phyloP scores from a whole-genome alignment of 495 filamentous ascomycete genomes.

The Penicillium canariense region DNA sequence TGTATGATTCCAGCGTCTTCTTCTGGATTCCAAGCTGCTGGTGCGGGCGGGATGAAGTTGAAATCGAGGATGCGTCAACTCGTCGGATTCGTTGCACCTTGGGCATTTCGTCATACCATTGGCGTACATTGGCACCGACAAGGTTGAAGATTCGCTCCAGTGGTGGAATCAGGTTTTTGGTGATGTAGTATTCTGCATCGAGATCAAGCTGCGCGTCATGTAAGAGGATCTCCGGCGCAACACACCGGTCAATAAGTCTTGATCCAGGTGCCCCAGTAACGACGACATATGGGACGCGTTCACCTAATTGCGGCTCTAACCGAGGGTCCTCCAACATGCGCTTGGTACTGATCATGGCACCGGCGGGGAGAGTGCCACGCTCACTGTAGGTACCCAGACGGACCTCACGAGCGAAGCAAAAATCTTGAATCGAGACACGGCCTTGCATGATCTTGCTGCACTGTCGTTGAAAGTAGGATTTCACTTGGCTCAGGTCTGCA shows the following conservation, averaged over 20 bases:
- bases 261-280: slow-evolving; percentile 83
- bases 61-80: slow-evolving; percentile 36
- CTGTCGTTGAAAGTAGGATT: slow-evolving; percentile 85
- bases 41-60: neutral
- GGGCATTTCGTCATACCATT: slow-evolving; percentile 97
- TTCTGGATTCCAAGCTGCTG: slow-evolving; percentile 11
- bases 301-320: slow-evolving; percentile 90
- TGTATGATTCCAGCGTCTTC: slow-evolving; percentile 71
- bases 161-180: slow-evolving; percentile 91
- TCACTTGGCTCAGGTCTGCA: slow-evolving; percentile 83
- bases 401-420: slow-evolving; percentile 91
- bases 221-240: slow-evolving; percentile 81
- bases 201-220: slow-evolving; percentile 72
- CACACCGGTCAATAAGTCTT: slow-evolving; percentile 83
- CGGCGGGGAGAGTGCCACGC: slow-evolving; percentile 74
- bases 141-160: slow-evolving; percentile 96
- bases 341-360: slow-evolving; percentile 79
- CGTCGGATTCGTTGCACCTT: slow-evolving; percentile 73
- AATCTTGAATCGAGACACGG: slow-evolving; percentile 86
- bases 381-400: slow-evolving; percentile 87
- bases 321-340: slow-evolving; percentile 83
- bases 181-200: slow-evolving; percentile 97
- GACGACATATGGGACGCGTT: slow-evolving; percentile 92
- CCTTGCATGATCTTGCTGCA: slow-evolving; percentile 93
- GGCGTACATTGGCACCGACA: slow-evolving; percentile 85